Base-by-base conservation (phyloP, 108 stramenopile genomes). In the Fistulifera pelliculosa region DNA sequence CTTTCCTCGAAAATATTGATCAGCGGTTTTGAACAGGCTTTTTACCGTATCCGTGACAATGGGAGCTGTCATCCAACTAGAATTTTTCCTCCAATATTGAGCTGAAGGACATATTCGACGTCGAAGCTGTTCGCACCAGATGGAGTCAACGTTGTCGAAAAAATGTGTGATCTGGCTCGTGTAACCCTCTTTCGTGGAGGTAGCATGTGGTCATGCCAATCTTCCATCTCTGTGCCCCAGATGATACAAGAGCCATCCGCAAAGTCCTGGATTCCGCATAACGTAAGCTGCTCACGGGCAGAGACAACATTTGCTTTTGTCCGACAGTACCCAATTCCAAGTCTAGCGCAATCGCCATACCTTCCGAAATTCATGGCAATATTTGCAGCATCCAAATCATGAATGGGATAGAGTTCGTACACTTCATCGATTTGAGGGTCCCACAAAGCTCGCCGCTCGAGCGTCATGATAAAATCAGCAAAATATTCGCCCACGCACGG, bases 171-270 rank as follows among this genome's bases (percentile, higher is more conserved):
- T 47, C 50, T 64, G 1, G 82, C 82, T 66, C 82, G 62, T 7
- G 82, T 79, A 0, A 51, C 58, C 14, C 82, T 73, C 49, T 74
- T 58, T 15, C 61, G 67, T 38, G 58, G 55, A 24, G 82, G 82
- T 3, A 83, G 52, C n/a, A 83, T 60, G 63, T 79, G 66, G 52
- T 83, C 66, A 48, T 83, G 82, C 35, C 60, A 26, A 3, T 44
- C 77, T 56, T 77, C 78, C 65, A 83, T 50, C 41, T 83, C 82
- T 1, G 76, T 77, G 0, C 82, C 82, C 82, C 82, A 83, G 47
- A 83, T 75, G 31, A 83, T 47, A n/a, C 63, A 57, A n/a, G 72
- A 71, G 1, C 75, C 76, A 47, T 79, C 74, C n/a, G 49, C 50
- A 40, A 79, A 75, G 41, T 79, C 61, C 38, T 83, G 78, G 54